Base-by-base conservation (phyloP, 192 early-diverging fungal genomes). In the Gaertneriomyces sp. region DNA sequence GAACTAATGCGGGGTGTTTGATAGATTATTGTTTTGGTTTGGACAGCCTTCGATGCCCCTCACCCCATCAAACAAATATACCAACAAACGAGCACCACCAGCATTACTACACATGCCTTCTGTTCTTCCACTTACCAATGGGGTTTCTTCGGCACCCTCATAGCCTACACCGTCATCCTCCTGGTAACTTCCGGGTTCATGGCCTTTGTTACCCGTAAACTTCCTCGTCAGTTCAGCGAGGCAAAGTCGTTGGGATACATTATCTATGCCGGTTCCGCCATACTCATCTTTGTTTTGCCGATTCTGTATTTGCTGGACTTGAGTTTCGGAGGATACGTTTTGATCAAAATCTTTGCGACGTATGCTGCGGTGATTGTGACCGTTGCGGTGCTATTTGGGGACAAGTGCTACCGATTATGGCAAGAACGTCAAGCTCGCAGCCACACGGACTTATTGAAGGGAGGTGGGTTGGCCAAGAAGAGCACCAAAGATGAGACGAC, bases 321-420 rank as follows among this genome's bases (percentile, higher is more conserved):
- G n/a, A 20, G 44, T 12, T 43, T 3, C 1, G 6, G 40, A 11
- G 53, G 53, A 4, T 55, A 53, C 7, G 6, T 44, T n/a, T 16
- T 57, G 5, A 11, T 65, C 11, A 65, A 65, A 42, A 57, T 39
- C 20, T 45, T 65, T 12, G 63, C 63, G 6, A 56, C 63, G 14
- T 20, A 19, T n/a, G 63, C 17, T 6, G 63, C 43, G 7, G 53
- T 65, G 8, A 20, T 17, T 6, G 11, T 39, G 6, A 65, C 63
- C 8, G n/a, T 57, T 6, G 63, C 40, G n/a, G 25, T 65, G 7
- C 16, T 65, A 54, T 65, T 65, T 57, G 54, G 20, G 14, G 57
- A 65, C 3, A 65, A 65, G n/a, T 65, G 52, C 41, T 65, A 56
- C 54, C 52, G n/a, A 20, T n/a, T 44, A 1, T 65, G 39, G 25